phyloP scores from a whole-genome alignment of 305 asterid genomes.

The Solanum hybrid region DNA sequence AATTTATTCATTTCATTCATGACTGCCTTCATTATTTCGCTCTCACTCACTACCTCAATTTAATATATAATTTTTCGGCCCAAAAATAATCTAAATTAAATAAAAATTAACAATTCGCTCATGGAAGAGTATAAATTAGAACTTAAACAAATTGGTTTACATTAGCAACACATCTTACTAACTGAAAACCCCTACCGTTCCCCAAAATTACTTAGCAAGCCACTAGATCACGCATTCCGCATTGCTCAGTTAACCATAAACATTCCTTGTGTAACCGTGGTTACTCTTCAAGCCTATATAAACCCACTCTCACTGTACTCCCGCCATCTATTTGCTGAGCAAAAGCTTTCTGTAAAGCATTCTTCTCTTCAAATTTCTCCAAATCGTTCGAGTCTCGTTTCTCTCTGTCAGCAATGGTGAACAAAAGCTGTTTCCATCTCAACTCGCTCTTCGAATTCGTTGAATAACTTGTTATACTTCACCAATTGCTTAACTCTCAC shows the following conservation, averaged over 20 bases:
- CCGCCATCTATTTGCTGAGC: background rate
- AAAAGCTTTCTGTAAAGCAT: background rate
- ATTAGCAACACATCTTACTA: background rate
- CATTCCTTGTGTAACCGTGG: background rate
- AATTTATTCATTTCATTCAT: background rate
- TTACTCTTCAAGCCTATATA: background rate
- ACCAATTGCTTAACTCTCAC: background rate
- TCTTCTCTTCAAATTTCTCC: background rate
- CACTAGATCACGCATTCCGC: conserved; percentile 1
- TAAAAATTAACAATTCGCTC: background rate
- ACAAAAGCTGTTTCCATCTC: background rate
- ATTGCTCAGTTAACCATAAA: conserved; percentile 1
- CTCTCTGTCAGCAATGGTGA: background rate
- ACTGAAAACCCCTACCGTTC: background rate
- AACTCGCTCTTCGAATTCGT: background rate
- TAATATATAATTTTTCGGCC: background rate
- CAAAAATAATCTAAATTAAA: background rate
- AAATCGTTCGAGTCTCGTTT: background rate
- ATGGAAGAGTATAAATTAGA: background rate
- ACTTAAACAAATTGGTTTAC: background rate
- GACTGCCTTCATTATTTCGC: background rate
- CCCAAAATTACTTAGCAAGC: background rate
- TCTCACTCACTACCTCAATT: background rate
- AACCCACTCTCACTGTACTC: background rate
- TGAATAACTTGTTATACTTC: background rate